A percentile compares a stretch with the other conserved stretches of the same genome.
These are phyloP conservation scores for Ustilago shanxiensis DNA, from an alignment of 1,284 basidiomycete genomes.

Conservation along the genomic window DNA sequence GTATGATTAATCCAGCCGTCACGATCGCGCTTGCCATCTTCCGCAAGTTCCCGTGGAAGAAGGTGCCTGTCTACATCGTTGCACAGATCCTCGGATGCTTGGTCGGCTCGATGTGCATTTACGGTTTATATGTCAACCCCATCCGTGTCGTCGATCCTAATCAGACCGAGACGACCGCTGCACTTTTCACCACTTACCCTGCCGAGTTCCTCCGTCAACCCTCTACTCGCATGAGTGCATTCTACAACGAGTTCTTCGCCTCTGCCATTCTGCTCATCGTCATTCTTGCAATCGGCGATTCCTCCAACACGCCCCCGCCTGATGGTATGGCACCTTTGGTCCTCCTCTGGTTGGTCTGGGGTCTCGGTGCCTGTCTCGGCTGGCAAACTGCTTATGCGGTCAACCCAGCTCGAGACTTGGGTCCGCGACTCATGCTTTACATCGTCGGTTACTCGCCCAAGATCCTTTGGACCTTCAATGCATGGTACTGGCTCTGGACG, in stretches of 20 bases:
- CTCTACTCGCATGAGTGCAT: constrained; percentile 43
- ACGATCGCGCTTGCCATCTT: constrained; percentile 79
- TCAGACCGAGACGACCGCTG: constrained; percentile 73
- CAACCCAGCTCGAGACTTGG: constrained; percentile 78
- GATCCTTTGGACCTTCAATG: constrained; percentile 72
- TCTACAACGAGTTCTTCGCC: constrained; percentile 61
- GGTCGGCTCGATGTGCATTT: constrained; percentile 78
- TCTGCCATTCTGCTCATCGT: constrained; percentile 59
- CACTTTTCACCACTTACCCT: constrained; percentile 79
- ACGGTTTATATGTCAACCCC: constrained; percentile 82
- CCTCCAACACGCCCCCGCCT: constrained; percentile 73
- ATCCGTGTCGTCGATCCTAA: constrained; percentile 72
- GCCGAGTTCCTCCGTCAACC: constrained; percentile 48
- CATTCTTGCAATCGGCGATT: constrained; percentile 50
- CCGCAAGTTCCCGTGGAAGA: constrained; percentile 83
- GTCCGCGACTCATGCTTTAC: constrained; percentile 76
- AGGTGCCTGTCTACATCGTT: constrained; percentile 80
- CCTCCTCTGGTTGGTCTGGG: constrained; percentile 75
- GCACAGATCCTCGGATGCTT: constrained; percentile 81
- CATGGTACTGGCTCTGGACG: constrained; percentile 85
- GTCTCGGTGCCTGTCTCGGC: constrained; percentile 75
- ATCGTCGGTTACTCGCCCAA: constrained; percentile 76
- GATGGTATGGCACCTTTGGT: constrained; percentile 75
- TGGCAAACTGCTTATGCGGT: constrained; percentile 77
- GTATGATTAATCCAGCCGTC: constrained; percentile 59